A percentile compares a stretch with the other conserved stretches of the same genome.
These are phyloP conservation scores for Candida tibetensis DNA, from an alignment of 805 yeast genomes.

Conservation along the genomic window DNA sequence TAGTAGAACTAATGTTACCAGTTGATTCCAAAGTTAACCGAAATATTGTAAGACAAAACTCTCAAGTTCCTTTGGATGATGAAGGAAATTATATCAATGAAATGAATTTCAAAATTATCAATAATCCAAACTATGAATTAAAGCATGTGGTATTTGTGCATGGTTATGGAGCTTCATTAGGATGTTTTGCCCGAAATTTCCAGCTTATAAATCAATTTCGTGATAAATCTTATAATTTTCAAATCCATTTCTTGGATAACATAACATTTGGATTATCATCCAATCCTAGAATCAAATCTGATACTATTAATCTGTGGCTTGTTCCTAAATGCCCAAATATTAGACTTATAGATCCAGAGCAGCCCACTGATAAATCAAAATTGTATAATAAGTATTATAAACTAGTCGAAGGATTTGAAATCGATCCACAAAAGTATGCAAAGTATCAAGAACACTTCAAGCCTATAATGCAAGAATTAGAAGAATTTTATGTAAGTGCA, in stretches of 20 bases:
- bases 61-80: conserved; percentile 21
- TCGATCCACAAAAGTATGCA: conserved; percentile 24
- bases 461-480: conserved; percentile 44
- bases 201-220: conserved; percentile 35
- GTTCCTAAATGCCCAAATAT: conserved; percentile 21
- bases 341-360: conserved; percentile 22
- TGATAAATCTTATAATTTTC: conserved; percentile 34
- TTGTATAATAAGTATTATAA: conserved; percentile 40
- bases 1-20: conserved; percentile 36
- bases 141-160: conserved; percentile 52
- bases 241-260: conserved; percentile 50
- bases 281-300: conserved; percentile 34
- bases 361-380: conserved; percentile 22
- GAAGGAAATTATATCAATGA: conserved; percentile 33
- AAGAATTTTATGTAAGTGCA: conserved; percentile 54
- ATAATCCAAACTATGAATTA: conserved; percentile 18
- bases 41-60: conserved; percentile 17
- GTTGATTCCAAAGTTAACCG: conserved; percentile 17
- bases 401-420: conserved; percentile 33
- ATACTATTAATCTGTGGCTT: conserved; percentile 18
- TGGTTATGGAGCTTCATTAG: conserved; percentile 56
- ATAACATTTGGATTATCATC: conserved; percentile 52
- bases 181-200: conserved; percentile 56
- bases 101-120: conserved; percentile 28
- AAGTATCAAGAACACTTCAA: conserved; percentile 33